Percentiles rank a stretch among this genome's conserved stretches.
Evolutionary conservation across 371 early-diverging fungal genomes (phyloP).

Genomic region (Smittium culicis): DNA sequence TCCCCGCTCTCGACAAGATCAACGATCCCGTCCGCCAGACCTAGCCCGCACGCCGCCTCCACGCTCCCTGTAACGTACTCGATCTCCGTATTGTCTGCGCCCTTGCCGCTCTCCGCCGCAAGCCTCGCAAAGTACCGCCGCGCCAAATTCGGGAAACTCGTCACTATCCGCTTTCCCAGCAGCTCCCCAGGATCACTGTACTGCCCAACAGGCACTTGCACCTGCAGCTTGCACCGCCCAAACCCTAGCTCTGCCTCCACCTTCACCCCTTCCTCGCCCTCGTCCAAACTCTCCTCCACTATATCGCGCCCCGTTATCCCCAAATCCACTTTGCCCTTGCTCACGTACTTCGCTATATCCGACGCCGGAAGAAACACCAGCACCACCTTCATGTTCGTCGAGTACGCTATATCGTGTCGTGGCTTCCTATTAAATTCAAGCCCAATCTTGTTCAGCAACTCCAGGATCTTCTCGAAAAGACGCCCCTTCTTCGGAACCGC

Average conservation of each 20-base stretch:
- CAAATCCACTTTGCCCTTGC: slow-evolving; percentile 84
- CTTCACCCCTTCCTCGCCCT: slow-evolving; percentile 49
- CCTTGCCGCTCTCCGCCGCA: slow-evolving; percentile 38
- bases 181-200: slow-evolving; percentile 30
- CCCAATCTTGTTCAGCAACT: slow-evolving; percentile 73
- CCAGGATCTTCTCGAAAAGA: slow-evolving; percentile 71
- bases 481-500: slow-evolving; percentile 97
- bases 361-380: slow-evolving; percentile 87
- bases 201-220: slow-evolving; percentile 57
- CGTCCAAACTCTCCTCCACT: slow-evolving; percentile 65
- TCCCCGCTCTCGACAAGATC: slow-evolving; percentile 85
- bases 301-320: slow-evolving; percentile 95
- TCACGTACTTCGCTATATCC: slow-evolving; percentile 90
- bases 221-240: slow-evolving; percentile 76
- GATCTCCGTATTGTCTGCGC: slow-evolving; percentile 31
- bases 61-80: slow-evolving; percentile 83
- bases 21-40: slow-evolving; percentile 92
- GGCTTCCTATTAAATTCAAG: slow-evolving; percentile 84
- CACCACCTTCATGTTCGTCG: slow-evolving; percentile 79
- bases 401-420: slow-evolving; percentile 91
- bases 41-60: slow-evolving; percentile 89
- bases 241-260: slow-evolving; percentile 69
- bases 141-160: slow-evolving; percentile 66
- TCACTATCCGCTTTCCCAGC: slow-evolving; percentile 85
- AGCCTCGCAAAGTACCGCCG: slow-evolving; percentile 49